These are phyloP conservation scores for Lipomyces spencermartinsiae DNA, from an alignment of 805 yeast genomes.

Conservation along the genomic window DNA sequence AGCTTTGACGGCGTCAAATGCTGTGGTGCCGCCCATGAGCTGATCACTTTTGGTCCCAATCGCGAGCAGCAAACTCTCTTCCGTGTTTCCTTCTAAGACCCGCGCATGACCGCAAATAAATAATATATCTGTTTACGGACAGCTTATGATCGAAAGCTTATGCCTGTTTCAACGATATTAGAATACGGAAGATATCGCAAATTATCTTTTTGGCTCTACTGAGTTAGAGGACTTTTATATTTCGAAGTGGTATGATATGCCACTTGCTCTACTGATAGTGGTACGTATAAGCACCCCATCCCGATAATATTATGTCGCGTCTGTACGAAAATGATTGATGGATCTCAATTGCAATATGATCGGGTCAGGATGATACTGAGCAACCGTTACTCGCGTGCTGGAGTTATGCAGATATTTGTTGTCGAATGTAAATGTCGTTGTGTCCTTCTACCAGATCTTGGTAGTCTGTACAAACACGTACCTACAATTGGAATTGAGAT, in stretches of 20 bases:
- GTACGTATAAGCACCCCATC: neutral
- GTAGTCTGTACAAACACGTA: neutral
- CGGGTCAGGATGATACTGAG: neutral
- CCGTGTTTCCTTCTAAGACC: neutral
- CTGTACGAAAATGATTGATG: neutral
- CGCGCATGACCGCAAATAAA: neutral
- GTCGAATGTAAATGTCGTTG: neutral
- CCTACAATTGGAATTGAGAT: neutral
- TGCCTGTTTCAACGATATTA: neutral
- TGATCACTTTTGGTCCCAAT: neutral
- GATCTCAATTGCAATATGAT: neutral
- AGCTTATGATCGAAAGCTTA: no score
- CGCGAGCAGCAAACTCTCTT: neutral
- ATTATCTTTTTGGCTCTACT: neutral
- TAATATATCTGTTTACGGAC: neutral
- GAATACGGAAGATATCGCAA: neutral
- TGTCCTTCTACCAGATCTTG: neutral
- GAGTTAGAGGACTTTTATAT: neutral
- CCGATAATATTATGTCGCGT: neutral
- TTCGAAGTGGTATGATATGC: neutral
- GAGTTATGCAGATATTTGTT: neutral
- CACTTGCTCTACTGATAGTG: neutral
- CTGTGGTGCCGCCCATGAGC: neutral
- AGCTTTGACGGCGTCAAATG: neutral
- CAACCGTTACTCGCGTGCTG: neutral